Percentiles rank a stretch among this genome's conserved stretches.
Conservation (phyloP, 192 early-diverging fungal species). For the Mycoemilia scoparia region DNA sequence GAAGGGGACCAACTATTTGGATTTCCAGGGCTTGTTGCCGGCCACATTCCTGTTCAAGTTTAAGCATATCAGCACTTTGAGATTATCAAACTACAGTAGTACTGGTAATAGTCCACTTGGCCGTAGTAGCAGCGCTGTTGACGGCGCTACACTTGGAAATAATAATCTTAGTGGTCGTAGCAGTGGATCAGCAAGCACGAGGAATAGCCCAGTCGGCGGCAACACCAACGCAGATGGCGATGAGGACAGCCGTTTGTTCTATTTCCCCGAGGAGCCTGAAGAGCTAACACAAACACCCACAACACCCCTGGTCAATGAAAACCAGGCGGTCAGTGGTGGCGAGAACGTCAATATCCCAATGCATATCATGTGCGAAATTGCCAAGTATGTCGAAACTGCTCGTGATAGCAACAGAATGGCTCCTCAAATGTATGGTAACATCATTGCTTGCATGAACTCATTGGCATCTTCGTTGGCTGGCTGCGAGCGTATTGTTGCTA, state of each 20-base stretch:
- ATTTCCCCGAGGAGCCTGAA: conserved; percentile 12
- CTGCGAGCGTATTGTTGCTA: conserved; percentile 69
- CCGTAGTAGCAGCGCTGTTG: conserved; percentile 3
- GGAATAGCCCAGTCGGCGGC: no score
- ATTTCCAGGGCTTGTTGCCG: conserved; percentile 41
- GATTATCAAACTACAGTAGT: conserved; percentile 18
- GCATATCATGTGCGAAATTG: conserved; percentile 40
- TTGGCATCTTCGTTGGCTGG: conserved; percentile 38
- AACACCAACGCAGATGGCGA: no score
- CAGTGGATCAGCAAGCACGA: no score
- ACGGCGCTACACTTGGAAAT: conserved; percentile 1
- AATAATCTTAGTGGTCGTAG: conserved; percentile 8
- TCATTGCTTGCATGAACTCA: conserved; percentile 29
- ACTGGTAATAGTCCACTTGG: conserved; percentile 11
- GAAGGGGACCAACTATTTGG: conserved; percentile 40
- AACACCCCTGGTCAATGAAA: no score
- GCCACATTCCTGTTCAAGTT: conserved; percentile 23
- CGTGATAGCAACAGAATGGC: conserved; percentile 24
- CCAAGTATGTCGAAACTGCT: conserved; percentile 31
- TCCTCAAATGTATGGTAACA: conserved; percentile 18
- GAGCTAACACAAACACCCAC: no score
- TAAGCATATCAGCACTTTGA: conserved; percentile 8
- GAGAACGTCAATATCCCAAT: conserved; percentile 31
- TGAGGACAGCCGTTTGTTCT: not conserved
- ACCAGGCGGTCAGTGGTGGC: no score